A percentile compares a stretch with the other conserved stretches of the same genome.
These are phyloP conservation scores for Sungouiella blattae DNA, from an alignment of 805 yeast species.

Conservation along the genomic window DNA sequence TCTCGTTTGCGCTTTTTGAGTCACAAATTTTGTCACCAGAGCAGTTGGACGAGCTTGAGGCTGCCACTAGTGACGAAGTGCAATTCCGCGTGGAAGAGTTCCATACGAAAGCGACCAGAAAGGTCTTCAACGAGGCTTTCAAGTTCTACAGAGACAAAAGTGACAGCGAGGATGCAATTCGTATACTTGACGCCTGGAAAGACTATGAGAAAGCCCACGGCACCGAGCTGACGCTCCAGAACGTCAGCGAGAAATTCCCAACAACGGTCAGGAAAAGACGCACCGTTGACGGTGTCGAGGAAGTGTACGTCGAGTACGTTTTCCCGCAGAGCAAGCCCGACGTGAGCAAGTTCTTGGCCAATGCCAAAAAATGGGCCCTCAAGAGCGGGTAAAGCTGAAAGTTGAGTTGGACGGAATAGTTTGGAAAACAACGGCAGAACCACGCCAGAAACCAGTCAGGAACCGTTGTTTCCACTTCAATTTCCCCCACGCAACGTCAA, in stretches of 20 bases:
- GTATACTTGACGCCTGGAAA: constrained; percentile 57
- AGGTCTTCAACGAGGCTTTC: constrained; percentile 54
- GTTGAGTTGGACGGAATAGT: too few relatives aligned
- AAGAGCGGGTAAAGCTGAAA: too few relatives aligned
- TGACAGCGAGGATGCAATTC: constrained; percentile 43
- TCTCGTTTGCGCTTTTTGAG: constrained; percentile 69
- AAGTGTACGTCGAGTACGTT: constrained; percentile 56
- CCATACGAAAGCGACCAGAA: constrained; percentile 51
- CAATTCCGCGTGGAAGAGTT: constrained; percentile 48
- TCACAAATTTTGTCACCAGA: constrained; percentile 55
- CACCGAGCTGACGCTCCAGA: constrained; percentile 26
- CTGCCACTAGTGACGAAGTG: constrained; percentile 48
- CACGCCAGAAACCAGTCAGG: too few relatives aligned
- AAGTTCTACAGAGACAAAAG: constrained; percentile 34
- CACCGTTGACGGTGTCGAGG: constrained; percentile 43
- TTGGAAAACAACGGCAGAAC: too few relatives aligned
- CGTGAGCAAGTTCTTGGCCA: constrained; percentile 37
- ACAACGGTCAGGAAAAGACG: constrained; percentile 44
- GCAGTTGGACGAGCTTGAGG: constrained; percentile 44
- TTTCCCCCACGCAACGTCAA: constrained; percentile 93
- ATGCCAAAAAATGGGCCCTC: constrained; percentile 37
- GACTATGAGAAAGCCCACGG: constrained; percentile 70
- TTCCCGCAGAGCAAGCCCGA: constrained; percentile 61
- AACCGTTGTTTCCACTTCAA: too few relatives aligned
- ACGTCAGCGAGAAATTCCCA: constrained; percentile 51